Evolutionary conservation across 2,329 filamentous ascomycete species (phyloP).

Genomic region (Helotiales sp.): DNA sequence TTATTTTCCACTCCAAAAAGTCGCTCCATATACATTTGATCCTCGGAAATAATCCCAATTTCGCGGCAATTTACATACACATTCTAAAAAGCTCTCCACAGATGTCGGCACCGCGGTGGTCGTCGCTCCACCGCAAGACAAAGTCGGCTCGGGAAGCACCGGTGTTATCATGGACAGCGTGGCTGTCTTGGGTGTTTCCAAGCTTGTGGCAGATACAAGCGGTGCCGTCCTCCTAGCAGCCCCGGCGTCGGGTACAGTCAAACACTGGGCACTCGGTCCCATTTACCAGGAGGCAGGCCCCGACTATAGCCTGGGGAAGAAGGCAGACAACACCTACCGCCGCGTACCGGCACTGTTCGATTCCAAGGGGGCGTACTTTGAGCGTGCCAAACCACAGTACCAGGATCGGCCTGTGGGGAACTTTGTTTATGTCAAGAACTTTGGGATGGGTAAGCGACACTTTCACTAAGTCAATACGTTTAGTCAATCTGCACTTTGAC

Average conservation of each 20-base stretch:
- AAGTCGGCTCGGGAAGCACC: slow-evolving; percentile 15
- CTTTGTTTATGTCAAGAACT: slow-evolving; percentile 64
- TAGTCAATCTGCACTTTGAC: too few species aligned
- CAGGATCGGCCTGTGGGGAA: background rate
- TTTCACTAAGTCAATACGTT: too few species aligned
- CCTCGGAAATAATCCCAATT: too few species aligned
- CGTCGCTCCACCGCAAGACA: background rate
- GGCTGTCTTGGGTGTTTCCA: slow-evolving; percentile 69
- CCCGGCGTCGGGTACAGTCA: background rate
- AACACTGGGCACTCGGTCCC: slow-evolving; percentile 13
- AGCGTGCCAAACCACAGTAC: slow-evolving; percentile 50
- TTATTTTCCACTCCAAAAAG: too few species aligned
- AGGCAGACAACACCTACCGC: background rate
- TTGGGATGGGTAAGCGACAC: slow-evolving; percentile 60
- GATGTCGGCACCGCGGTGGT: slow-evolving; percentile 16
- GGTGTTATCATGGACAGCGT: slow-evolving; percentile 67
- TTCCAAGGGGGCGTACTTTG: background rate
- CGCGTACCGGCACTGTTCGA: background rate
- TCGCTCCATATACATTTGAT: too few species aligned
- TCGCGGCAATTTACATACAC: too few species aligned
- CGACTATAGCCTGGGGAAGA: too few species aligned
- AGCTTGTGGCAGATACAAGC: slow-evolving; percentile 48
- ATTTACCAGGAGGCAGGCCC: slow-evolving; percentile 10
- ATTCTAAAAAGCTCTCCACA: background rate
- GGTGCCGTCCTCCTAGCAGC: slow-evolving; percentile 12